phyloP scores from a whole-genome alignment of 768 basidiomycete species.

The Lactifluus echinatus region DNA sequence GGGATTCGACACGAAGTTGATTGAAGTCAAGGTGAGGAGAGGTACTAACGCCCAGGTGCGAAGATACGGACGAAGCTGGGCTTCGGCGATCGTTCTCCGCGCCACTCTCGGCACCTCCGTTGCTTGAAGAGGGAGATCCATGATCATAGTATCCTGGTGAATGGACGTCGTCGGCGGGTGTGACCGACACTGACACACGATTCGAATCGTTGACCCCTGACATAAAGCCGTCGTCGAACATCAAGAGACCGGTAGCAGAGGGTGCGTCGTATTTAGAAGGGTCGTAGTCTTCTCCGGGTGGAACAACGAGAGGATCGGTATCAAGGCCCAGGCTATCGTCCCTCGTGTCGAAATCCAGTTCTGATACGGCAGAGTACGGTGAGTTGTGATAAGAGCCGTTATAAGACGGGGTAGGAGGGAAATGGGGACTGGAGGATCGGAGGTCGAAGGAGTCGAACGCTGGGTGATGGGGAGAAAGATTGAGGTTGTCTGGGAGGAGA shows the following conservation, averaged over 20 bases:
- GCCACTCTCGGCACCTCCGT: conserved; percentile 39
- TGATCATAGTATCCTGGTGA: conserved; percentile 46
- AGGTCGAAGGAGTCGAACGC: conserved; percentile 27
- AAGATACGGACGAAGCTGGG: conserved; percentile 62
- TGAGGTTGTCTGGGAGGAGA: conserved; percentile 21
- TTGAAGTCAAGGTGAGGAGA: conserved; percentile 54
- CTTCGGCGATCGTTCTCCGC: conserved; percentile 41
- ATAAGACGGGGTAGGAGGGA: conserved; percentile 47
- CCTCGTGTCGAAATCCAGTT: conserved; percentile 36
- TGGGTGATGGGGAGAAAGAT: conserved; percentile 30
- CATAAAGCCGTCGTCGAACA: conserved; percentile 37
- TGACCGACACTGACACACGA: conserved; percentile 38
- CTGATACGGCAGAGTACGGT: conserved; percentile 58
- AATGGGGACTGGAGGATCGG: conserved; percentile 31
- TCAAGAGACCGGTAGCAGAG: conserved; percentile 19
- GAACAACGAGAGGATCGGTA: conserved; percentile 32
- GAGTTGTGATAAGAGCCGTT: conserved; percentile 64
- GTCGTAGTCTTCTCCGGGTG: conserved; percentile 49
- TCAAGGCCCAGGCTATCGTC: conserved; percentile 37
- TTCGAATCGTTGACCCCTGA: conserved; percentile 36
- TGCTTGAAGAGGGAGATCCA: conserved; percentile 51
- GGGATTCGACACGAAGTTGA: conserved; percentile 55
- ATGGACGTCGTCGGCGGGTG: conserved; percentile 29
- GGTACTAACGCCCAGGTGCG: conserved; percentile 37
- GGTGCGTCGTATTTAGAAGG: conserved; percentile 66